Conservation (phyloP, 176 grass and related monocot species). For the Alloteropsis semialata region DNA sequence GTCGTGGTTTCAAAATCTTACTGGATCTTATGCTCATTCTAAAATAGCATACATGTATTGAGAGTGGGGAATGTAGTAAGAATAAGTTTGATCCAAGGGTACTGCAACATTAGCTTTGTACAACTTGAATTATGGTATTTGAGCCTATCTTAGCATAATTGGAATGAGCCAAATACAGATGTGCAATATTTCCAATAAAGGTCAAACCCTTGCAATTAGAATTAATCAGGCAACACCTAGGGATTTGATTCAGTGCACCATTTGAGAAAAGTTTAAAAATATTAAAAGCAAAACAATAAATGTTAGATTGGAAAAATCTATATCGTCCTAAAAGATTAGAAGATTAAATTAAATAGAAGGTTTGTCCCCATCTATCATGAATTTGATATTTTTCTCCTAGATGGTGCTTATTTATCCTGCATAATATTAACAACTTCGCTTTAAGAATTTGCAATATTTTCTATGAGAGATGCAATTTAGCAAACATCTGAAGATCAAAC, state of each 20-base stretch:
- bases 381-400: not conserved
- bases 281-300: not conserved
- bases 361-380: not conserved
- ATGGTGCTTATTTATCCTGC: not conserved
- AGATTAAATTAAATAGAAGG: not conserved
- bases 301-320: not conserved
- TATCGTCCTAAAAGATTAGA: not conserved
- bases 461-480: not conserved
- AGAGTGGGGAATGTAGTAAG: not conserved
- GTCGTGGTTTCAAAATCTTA: not conserved
- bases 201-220: not conserved
- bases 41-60: not conserved
- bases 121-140: not conserved
- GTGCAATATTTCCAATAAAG: not conserved
- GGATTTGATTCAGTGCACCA: not conserved
- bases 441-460: not conserved
- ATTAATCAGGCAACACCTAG: not conserved
- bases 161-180: not conserved
- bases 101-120: not conserved
- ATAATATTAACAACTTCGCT: not conserved
- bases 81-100: not conserved
- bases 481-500: not conserved
- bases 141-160: not conserved
- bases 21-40: not conserved
- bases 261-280: not conserved